Base-by-base conservation (phyloP, 495 filamentous ascomycete genomes). In the Podospora bellae-mahoneyi region DNA sequence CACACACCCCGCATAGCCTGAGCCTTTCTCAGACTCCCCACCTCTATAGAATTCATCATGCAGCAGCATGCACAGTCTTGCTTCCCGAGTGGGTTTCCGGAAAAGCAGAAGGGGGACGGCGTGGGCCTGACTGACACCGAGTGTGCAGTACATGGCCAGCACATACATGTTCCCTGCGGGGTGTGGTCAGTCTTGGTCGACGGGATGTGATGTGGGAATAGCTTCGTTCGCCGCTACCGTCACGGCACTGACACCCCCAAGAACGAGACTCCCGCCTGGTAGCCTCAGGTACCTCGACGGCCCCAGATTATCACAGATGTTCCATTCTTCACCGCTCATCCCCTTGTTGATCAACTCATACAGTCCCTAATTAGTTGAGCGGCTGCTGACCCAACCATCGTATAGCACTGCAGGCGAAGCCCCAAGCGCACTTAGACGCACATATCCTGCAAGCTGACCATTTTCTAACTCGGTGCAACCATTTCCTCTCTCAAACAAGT, bases 251-350 rank as follows among this genome's bases (percentile, higher is more conserved):
- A 44, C n/a, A 54, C 30, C 27, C 64, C 18, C n/a, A 48, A 20
- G 19, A 62, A 63, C 61, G 61, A 34, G 9, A 19, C 61, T 63
- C 61, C 30, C 30, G 30, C 32, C 16, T 19, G 61, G 28, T 61
- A 61, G 39, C 55, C 15, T 28, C 61, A 65, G 62, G 63, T 69
- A 65, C 66, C 55, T 64, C 66, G 10, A 20, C n/a, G 60, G 18
- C 60, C 71, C 48, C 32, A 39, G 23, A 62, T 56, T 39, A 28
- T 68, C 68, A 62, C 58, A 55, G 34, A 63, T 19, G 5, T 20
- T 63, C 61, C 16, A 19, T 13, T 28, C 65, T 70, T 72, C 71
- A 72, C 71, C 71, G 71, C 71, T 72, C 64, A 69, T 67, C 69
- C 23, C 23, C 23, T 30, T 34, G 61, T 60, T n/a, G 10, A 27